These are phyloP conservation scores for Blastobotrys peoriensis DNA, from an alignment of 805 yeast species.

Conservation along the genomic window DNA sequence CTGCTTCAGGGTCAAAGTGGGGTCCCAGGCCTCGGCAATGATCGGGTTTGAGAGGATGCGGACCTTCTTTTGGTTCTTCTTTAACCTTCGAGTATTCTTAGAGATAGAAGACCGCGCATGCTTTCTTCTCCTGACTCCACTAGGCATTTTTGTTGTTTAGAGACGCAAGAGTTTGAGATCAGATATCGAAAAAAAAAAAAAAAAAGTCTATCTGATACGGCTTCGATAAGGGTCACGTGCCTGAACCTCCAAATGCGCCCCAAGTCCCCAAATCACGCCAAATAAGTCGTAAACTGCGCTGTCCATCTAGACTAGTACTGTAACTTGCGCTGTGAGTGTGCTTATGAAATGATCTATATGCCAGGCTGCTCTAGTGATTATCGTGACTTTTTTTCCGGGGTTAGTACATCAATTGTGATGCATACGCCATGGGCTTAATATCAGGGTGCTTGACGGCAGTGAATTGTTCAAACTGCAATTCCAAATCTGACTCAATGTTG, in stretches of 20 bases:
- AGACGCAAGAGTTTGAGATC: not conserved
- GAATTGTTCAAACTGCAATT: constrained; percentile 55
- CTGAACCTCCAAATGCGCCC: too few relatives aligned
- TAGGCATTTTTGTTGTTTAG: constrained; percentile 25
- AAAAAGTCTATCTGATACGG: not conserved
- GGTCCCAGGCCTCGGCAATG: constrained; percentile 89
- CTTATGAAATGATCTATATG: not conserved
- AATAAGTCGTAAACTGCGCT: too few relatives aligned
- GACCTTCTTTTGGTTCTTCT: constrained; percentile 63
- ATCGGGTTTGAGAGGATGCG: constrained; percentile 69
- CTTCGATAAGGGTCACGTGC: too few relatives aligned
- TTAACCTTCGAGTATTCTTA: constrained; percentile 63
- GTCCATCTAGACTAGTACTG: not conserved
- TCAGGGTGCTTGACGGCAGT: constrained; percentile 86
- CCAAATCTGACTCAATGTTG: constrained; percentile 48
- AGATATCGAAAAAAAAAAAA: not conserved
- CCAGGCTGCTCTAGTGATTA: too few relatives aligned
- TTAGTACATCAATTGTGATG: constrained; percentile 33
- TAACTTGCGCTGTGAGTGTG: not conserved
- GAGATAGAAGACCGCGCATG: constrained; percentile 65
- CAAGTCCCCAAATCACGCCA: too few relatives aligned
- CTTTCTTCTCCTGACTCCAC: constrained; percentile 75
- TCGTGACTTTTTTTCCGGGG: too few relatives aligned
- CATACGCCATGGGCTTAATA: constrained; percentile 91
- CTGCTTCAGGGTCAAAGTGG: constrained; percentile 69